A percentile compares a stretch with the other conserved stretches of the same genome.
Conservation (phyloP, 495 filamentous ascomycete species). For the Hypomontagnella monticulosa region DNA sequence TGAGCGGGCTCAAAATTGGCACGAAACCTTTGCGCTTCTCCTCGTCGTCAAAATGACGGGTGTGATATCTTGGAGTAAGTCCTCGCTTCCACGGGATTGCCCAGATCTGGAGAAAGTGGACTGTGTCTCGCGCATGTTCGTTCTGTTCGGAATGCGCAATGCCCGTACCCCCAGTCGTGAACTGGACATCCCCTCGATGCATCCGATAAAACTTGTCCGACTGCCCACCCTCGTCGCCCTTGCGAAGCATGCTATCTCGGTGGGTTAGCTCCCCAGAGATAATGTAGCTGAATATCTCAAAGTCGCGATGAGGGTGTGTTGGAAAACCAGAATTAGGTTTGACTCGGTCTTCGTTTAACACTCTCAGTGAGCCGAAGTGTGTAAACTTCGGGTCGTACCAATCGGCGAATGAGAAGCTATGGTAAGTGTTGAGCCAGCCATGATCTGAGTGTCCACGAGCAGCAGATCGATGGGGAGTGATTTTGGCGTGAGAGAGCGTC, state of each 20-base stretch:
- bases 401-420: constrained; percentile 81
- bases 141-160: constrained; percentile 83
- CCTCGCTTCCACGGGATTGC: constrained; percentile 74
- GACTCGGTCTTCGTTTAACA: constrained; percentile 86
- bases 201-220: constrained; percentile 74
- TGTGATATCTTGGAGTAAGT: constrained; percentile 76
- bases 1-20: constrained; percentile 74
- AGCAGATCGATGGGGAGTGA: constrained; percentile 67
- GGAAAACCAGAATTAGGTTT: constrained; percentile 74
- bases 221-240: constrained; percentile 61
- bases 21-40: constrained; percentile 74
- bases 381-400: constrained; percentile 74
- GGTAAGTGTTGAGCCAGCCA: constrained; percentile 86
- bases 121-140: constrained; percentile 68
- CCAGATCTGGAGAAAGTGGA: constrained; percentile 88
- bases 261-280: constrained; percentile 82
- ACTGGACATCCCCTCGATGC: constrained; percentile 81
- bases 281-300: constrained; percentile 87
- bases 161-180: constrained; percentile 80
- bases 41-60: constrained; percentile 71
- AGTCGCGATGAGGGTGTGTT: constrained; percentile 81
- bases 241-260: constrained; percentile 75
- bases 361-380: constrained; percentile 75
- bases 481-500: constrained; percentile 68
- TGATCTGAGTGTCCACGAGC: constrained; percentile 78